These are phyloP conservation scores for Acacia concinna DNA, from an alignment of 331 rosid species.

Conservation along the genomic window DNA sequence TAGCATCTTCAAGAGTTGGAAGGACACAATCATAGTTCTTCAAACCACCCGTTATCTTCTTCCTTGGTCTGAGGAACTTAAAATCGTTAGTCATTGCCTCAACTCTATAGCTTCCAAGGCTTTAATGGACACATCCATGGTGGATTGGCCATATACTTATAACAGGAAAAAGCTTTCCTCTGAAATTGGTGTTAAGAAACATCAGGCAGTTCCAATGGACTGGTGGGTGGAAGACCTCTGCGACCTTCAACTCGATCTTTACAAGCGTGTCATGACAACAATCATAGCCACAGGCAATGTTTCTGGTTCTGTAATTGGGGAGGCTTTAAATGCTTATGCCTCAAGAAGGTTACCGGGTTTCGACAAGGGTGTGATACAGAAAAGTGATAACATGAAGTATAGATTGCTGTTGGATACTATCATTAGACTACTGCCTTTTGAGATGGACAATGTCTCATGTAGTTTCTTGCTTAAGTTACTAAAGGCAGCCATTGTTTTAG, in stretches of 20 bases:
- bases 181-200: conserved; percentile 66
- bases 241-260: conserved; percentile 83
- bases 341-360: conserved; percentile 67
- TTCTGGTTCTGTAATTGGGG: conserved; percentile 64
- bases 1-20: conserved; percentile 92
- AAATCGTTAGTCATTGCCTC: conserved; percentile 74
- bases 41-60: conserved; percentile 79
- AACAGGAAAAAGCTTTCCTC: conserved; percentile 79
- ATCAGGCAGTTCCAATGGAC: conserved; percentile 73
- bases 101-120: conserved; percentile 90
- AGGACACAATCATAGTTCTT: conserved; percentile 88
- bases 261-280: conserved; percentile 59
- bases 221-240: conserved; percentile 99
- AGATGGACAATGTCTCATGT: conserved; percentile 54
- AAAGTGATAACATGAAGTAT: conserved; percentile 53
- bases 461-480: conserved; percentile 71
- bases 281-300: conserved; percentile 56
- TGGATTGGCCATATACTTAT: conserved; percentile 94
- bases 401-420: conserved; percentile 63
- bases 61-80: conserved; percentile 93
- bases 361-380: conserved; percentile 58
- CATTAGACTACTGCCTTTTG: conserved; percentile 54
- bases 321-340: conserved; percentile 76
- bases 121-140: conserved; percentile 73
- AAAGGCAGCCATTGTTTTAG: conserved; percentile 51